phyloP scores from a whole-genome alignment of 345 rosid species.

The Erysimum cheiranthoides region DNA sequence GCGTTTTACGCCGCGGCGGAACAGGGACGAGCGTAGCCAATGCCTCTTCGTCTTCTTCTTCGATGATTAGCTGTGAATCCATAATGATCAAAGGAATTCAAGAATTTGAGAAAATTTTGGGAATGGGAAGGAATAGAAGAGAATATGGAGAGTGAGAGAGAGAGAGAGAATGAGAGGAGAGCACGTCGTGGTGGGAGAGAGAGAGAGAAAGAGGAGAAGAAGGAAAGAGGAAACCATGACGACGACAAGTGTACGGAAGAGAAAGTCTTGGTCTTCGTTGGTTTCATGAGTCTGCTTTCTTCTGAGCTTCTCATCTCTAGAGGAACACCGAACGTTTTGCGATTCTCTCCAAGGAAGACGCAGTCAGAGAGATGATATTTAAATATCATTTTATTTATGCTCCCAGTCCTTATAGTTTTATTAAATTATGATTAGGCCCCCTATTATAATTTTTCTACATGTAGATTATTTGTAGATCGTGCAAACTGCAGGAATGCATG shows the following conservation, averaged over 20 bases:
- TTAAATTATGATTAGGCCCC: not conserved
- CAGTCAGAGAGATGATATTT: conserved; percentile 25
- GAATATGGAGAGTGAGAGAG: conserved; percentile 17
- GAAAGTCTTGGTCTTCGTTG: conserved; percentile 19
- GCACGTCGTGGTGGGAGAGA: conserved; percentile 42
- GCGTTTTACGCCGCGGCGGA: conserved; percentile 58
- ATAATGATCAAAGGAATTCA: not conserved
- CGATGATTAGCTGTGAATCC: conserved; percentile 44
- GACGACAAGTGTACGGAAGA: conserved; percentile 49
- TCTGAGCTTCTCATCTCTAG: not conserved
- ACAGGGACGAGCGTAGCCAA: conserved; percentile 42
- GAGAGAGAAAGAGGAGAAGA: conserved; percentile 43
- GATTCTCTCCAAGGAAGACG: conserved; percentile 35
- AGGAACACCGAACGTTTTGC: not conserved
- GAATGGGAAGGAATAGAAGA: not conserved
- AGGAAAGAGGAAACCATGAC: conserved; percentile 49
- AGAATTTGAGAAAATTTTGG: conserved; percentile 1
- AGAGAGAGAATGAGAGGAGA: conserved; percentile 44
- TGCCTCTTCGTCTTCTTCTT: conserved; percentile 66
- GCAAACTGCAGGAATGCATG: conserved; percentile 22
- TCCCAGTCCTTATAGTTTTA: conserved; percentile 15
- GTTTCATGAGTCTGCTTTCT: conserved; percentile 39
- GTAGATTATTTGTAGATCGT: conserved; percentile 33
- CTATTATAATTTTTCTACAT: no score
- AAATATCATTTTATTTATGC: conserved; percentile 1